These are phyloP conservation scores for Yamadazyma buinensis DNA, from an alignment of 1,139 yeast species.

Conservation along the genomic window DNA sequence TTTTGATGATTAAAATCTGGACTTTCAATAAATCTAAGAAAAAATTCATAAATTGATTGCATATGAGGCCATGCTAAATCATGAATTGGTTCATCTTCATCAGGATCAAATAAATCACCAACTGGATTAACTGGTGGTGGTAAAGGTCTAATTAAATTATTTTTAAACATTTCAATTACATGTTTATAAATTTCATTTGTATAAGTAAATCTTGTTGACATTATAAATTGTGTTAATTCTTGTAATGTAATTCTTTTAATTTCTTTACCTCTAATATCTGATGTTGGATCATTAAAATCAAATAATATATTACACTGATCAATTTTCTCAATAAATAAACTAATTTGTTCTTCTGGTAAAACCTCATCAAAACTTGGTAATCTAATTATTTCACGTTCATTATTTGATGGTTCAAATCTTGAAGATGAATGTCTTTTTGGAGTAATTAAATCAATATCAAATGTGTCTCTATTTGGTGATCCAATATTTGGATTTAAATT, in stretches of 20 bases:
- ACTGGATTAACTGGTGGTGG: conserved; percentile 98
- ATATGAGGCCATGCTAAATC: conserved; percentile 99
- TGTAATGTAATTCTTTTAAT: conserved; percentile 81
- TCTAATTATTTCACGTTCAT: conserved; percentile 70
- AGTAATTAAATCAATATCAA: conserved; percentile 49
- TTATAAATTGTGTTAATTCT: conserved; percentile 84
- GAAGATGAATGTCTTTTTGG: conserved; percentile 95
- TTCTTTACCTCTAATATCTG: conserved; percentile 90
- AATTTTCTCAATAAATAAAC: conserved; percentile 78
- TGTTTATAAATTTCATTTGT: conserved; percentile 89
- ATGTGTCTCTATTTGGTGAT: conserved; percentile 41
- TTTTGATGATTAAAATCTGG: conserved; percentile 92
- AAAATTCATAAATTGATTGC: conserved; percentile 94
- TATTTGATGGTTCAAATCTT: conserved; percentile 77
- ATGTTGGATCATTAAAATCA: conserved; percentile 91
- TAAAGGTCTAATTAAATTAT: conserved; percentile 87
- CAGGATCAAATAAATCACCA: conserved; percentile 96
- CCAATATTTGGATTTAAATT: conserved; percentile 39
- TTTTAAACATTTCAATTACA: conserved; percentile 86
- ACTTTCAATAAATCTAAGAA: conserved; percentile 86
- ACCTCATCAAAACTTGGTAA: conserved; percentile 91
- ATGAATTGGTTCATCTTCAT: conserved; percentile 96
- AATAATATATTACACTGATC: conserved; percentile 94
- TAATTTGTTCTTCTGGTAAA: conserved; percentile 77
- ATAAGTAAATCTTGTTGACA: conserved; percentile 75